These are phyloP conservation scores for Novymonas esmeraldas DNA, from an alignment of 208 protist species.

Conservation along the genomic window DNA sequence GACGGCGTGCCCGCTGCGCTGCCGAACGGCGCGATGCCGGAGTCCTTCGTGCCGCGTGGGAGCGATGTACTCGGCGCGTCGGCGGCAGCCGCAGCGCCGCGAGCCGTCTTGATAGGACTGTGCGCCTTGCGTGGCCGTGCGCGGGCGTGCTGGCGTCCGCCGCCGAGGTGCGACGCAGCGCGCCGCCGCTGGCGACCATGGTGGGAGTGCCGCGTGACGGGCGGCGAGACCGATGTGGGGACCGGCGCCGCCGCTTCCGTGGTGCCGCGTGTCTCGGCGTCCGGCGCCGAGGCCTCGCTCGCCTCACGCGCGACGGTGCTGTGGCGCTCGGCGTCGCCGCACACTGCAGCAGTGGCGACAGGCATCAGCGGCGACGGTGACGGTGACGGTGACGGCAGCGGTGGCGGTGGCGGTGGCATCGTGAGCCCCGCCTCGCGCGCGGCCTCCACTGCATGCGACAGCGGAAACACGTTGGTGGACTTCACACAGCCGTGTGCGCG, in stretches of 20 bases:
- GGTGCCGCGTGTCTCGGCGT: not conserved
- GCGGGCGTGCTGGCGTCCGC: not conserved
- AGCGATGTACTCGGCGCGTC: not conserved
- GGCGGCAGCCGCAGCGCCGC: not conserved
- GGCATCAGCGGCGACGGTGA: not conserved
- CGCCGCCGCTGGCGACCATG: not conserved
- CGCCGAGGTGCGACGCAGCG: not conserved
- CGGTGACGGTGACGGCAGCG: not conserved
- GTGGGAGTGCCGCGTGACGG: not conserved
- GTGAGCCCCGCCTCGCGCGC: constrained; percentile 13
- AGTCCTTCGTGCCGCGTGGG: too few relatives aligned
- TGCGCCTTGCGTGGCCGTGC: not conserved
- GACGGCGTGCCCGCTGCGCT: not conserved
- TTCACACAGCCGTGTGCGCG: constrained; percentile 69
- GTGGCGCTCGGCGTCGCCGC: not conserved
- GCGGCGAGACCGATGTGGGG: not conserved
- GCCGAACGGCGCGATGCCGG: not conserved
- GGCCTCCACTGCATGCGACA: constrained; percentile 45
- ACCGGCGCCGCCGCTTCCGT: not conserved
- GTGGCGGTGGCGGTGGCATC: constrained; percentile 21
- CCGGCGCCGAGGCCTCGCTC: too few relatives aligned
- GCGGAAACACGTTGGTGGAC: constrained; percentile 72
- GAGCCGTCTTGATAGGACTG: not conserved
- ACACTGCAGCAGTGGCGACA: not conserved
- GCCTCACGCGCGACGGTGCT: too few relatives aligned